These are phyloP conservation scores for Cerrena zonata DNA, from an alignment of 1,284 basidiomycete genomes.

Conservation along the genomic window DNA sequence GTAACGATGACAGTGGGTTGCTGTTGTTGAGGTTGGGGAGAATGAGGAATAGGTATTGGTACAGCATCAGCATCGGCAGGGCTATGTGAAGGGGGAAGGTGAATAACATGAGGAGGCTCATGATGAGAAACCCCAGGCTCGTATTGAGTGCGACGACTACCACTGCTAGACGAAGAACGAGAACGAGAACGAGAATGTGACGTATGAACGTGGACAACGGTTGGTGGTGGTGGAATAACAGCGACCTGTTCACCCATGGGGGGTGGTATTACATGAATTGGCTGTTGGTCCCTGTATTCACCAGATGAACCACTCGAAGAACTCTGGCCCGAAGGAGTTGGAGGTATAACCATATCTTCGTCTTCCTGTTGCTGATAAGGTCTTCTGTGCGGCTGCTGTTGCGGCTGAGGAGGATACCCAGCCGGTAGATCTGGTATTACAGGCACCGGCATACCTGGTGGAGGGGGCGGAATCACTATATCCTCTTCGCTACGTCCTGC, in stretches of 20 bases:
- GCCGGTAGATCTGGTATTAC: slow-evolving; percentile 9
- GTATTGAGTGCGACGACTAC: background rate
- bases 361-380: background rate
- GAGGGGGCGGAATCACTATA: background rate
- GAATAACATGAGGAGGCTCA: slow-evolving; percentile 4
- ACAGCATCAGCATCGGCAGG: background rate
- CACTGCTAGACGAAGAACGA: background rate
- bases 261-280: slow-evolving; percentile 13
- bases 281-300: background rate
- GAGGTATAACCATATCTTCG: background rate
- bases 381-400: background rate
- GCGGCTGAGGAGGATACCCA: background rate
- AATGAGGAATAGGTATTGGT: background rate
- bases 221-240: slow-evolving; percentile 11
- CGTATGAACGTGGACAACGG: slow-evolving; percentile 11
- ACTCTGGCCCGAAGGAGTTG: background rate
- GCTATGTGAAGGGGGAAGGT: slow-evolving; percentile 1
- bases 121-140: slow-evolving; percentile 3
- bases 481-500: background rate
- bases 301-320: background rate
- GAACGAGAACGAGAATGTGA: background rate
- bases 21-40: slow-evolving; percentile 5
- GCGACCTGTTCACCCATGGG: slow-evolving; percentile 8
- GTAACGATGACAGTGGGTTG: slow-evolving; percentile 1
- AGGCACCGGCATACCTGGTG: slow-evolving; percentile 1